Evolutionary conservation across 495 filamentous ascomycete genomes (phyloP).

Genomic region (Talaromyces stipitatus): DNA sequence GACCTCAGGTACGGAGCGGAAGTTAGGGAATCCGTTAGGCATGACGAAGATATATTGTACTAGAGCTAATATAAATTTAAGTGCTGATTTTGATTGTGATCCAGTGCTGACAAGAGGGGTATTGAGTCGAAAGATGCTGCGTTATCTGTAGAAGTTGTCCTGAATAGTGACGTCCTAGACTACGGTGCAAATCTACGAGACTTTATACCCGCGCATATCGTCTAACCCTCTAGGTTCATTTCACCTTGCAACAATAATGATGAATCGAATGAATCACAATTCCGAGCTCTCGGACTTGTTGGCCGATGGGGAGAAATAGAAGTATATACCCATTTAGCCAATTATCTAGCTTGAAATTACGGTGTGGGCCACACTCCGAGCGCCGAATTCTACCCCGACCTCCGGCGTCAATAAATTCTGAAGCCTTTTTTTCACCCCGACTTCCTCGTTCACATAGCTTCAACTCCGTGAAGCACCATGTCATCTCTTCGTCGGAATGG

Average conservation of each 20-base stretch:
- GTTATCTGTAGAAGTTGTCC: background rate
- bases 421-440: background rate
- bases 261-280: background rate
- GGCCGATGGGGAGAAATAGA: background rate
- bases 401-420: background rate
- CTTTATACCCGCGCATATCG: background rate
- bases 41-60: background rate
- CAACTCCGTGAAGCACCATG: background rate
- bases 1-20: conserved; percentile 2
- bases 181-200: background rate
- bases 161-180: background rate
- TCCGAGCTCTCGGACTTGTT: background rate
- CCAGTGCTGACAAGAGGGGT: background rate
- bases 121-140: background rate
- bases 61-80: background rate
- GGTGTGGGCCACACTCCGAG: conserved; percentile 4
- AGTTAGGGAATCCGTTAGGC: conserved; percentile 5
- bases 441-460: background rate
- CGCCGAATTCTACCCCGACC: background rate
- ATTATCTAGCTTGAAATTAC: background rate
- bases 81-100: background rate
- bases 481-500: conserved; percentile 31
- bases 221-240: background rate
- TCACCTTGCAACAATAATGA: background rate
- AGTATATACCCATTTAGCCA: background rate